Percentiles rank a stretch among this genome's conserved stretches.
Evolutionary conservation across 768 basidiomycete genomes (phyloP).

Genomic region (Naganishia antarctica): DNA sequence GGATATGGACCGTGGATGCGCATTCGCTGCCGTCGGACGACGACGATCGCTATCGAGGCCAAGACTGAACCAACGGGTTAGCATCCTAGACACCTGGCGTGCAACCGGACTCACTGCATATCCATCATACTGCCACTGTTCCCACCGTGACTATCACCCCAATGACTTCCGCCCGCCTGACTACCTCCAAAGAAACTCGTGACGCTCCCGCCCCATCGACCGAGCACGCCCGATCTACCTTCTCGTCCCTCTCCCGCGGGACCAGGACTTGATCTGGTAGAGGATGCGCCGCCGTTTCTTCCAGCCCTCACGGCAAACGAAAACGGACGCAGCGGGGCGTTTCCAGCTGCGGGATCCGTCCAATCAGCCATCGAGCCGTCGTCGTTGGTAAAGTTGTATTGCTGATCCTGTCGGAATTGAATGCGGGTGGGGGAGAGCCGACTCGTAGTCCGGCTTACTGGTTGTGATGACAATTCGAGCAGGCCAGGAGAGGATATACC

Average conservation of each 20-base stretch:
- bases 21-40: constrained; percentile 33
- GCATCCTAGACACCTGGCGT: too few relatives aligned
- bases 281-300: constrained; percentile 31
- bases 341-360: constrained; percentile 8
- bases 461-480: constrained; percentile 27
- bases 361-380: constrained; percentile 3
- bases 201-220: constrained; percentile 46
- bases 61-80: constrained; percentile 34
- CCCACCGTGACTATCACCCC: constrained; percentile 48
- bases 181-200: constrained; percentile 49
- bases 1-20: constrained; percentile 44
- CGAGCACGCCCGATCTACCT: constrained; percentile 39
- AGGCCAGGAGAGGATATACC: constrained; percentile 35
- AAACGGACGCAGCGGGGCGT: constrained; percentile 43
- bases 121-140: constrained; percentile 51
- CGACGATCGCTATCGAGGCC: constrained; percentile 47
- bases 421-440: background rate
- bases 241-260: constrained; percentile 34
- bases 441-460: background rate
- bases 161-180: constrained; percentile 47
- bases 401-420: constrained; percentile 11
- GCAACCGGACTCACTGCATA: constrained; percentile 48
- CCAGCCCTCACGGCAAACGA: constrained; percentile 50
- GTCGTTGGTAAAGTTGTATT: constrained; percentile 14
- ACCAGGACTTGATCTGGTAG: constrained; percentile 28